Base-by-base conservation (phyloP, 208 protist genomes). In the Trypanosoma cruzi region DNA sequence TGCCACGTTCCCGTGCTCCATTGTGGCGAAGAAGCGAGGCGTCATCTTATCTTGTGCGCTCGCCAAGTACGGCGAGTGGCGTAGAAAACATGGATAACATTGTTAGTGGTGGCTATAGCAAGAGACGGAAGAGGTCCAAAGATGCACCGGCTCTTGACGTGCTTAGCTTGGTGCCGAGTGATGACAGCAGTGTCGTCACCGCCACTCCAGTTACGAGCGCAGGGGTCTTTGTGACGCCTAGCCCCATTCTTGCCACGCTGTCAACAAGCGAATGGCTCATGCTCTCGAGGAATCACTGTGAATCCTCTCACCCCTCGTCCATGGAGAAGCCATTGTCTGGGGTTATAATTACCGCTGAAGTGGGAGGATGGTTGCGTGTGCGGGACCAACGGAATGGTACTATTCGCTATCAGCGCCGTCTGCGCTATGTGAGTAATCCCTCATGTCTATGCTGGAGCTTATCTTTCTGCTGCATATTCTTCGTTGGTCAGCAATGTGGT, bases 361-460 rank as follows among this genome's bases (percentile, higher is more conserved):
- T 60, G n/a, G 82, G 70, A 0, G 79, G 79, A 0, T 83, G 82
- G 82, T 53, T 88, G 65, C 79, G 79, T 24, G 64, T 88, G 64
- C 82, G 82, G 49, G 82, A 67, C 4, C 64, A 67, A 56, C 64
- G 64, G 26, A 73, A 69, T 1, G 82, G 82, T 42, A 36, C 54
- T 18, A 76, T 88, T 49, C 79, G 67, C 4, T 64, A 84, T 42
- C 82, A 88, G 58, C 75, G 77, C 49, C 79, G 64, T 29, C 70
- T 88, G 53, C 68, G 56, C 7, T 71, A 72, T 24, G 66, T 69
- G 14, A 61, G 72, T 36, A 76, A 88, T 63, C 65, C 64, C 3
- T 69, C 76, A 28, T 79, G 75, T 32, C 42, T 80, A 20, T 55
- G 61, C 36, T 82, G 75, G 76, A 42, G 52, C 7, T 26, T 64